These are phyloP conservation scores for Pascua guehoae DNA, from an alignment of 1,284 basidiomycete species.

Conservation along the genomic window DNA sequence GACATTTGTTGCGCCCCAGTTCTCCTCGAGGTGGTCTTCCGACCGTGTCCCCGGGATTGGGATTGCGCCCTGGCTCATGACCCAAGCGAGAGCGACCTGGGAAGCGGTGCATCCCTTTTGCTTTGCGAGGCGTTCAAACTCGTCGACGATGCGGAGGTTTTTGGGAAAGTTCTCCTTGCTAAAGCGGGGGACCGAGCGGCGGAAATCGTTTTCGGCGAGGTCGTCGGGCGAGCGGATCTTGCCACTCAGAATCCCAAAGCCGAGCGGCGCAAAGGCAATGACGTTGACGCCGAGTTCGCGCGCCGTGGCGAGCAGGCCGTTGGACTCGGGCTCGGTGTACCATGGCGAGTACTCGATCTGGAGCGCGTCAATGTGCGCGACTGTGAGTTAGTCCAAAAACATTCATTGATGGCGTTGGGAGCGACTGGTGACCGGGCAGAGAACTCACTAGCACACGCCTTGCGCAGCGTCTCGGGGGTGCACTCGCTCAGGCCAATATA, in stretches of 20 bases:
- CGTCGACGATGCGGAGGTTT: constrained; percentile 42
- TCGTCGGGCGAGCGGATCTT: constrained; percentile 19
- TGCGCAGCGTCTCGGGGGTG: constrained; percentile 58
- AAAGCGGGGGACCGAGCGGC: constrained; percentile 38
- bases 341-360: constrained; percentile 53
- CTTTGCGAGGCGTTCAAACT: constrained; percentile 32
- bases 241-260: constrained; percentile 47
- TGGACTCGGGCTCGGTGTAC: constrained; percentile 46
- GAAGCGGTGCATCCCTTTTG: constrained; percentile 41
- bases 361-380: constrained; percentile 49
- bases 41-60: constrained; percentile 48
- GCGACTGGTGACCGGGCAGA: background rate
- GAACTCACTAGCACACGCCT: constrained; percentile 54
- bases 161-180: constrained; percentile 39
- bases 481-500: constrained; percentile 57
- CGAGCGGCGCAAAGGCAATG: constrained; percentile 47
- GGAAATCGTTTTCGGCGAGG: constrained; percentile 35
- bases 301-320: constrained; percentile 48
- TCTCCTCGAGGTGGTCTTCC: constrained; percentile 37
- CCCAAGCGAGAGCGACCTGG: constrained; percentile 52
- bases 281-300: constrained; percentile 45
- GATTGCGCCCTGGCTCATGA: constrained; percentile 46
- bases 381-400: constrained; percentile 12
- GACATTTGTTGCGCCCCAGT: constrained; percentile 35
- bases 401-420: too few species aligned